Evolutionary conservation across 768 basidiomycete genomes (phyloP), one percentile per base, ranked within the genome.

Genomic region (Kwoniella dendrophila): DNA sequence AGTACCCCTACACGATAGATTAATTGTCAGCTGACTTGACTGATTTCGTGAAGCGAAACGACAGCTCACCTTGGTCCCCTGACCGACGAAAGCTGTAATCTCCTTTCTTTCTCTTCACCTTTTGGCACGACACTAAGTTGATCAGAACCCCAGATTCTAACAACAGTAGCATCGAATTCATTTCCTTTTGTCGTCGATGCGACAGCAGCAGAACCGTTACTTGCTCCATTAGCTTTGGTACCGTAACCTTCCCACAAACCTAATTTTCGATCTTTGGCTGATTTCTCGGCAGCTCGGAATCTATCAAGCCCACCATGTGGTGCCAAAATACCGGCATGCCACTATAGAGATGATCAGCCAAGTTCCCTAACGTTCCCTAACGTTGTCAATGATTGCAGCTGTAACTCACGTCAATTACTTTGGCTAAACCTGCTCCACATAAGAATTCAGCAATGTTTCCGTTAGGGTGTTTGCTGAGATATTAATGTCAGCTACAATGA

Each of bases 251-350:
- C 76, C 79, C 79, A 80, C 8, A 80, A 65, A 34, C 73, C 78
- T 3, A 82, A 56, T 30, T 82, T 83, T 63, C 83, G 84, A 7
- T 83, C 74, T 66, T 86, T 87, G 1, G 82, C 78, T 26, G 82
- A 74, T 76, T 84, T 88, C 80, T 97, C 94, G 0, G 90, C 91
- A 0, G 86, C 85, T 53, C 94, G 87, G 29, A 97, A 84, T 41
- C 86, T 87, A 71, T 94, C 92, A 86, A 97, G 90, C 4, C 86
- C 89, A 40, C 92, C 92, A 53, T 84, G 82, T 55, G 83, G 85
- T 0, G 91, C 86, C 22, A 99, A 85, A 85, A 98, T 89, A 22
- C 94, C 94, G 16, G 95, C 93, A 77, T 99, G 95, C 94, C 94
- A 97, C 75, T 75, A 34, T 20, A 18, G 22, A 8, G 34, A 22